Evolutionary conservation across 495 filamentous ascomycete genomes (phyloP).

Genomic region (Niebla homalea): DNA sequence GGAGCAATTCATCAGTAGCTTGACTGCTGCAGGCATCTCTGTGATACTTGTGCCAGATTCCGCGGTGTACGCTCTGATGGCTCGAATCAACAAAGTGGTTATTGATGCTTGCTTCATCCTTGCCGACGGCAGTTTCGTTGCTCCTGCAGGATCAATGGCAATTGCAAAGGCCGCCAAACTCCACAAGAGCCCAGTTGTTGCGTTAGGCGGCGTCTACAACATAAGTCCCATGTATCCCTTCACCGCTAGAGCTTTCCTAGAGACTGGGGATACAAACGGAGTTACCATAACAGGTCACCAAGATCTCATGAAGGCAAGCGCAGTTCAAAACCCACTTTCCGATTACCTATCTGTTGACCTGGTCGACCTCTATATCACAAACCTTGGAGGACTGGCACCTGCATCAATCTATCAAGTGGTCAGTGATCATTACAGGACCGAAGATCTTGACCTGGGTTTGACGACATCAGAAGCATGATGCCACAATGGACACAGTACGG

Average conservation of each 20-base stretch:
- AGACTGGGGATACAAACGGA: slow-evolving; percentile 64
- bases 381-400: slow-evolving; percentile 70
- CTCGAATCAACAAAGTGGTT: slow-evolving; percentile 86
- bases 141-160: slow-evolving; percentile 60
- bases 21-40: slow-evolving; percentile 62
- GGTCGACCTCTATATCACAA: slow-evolving; percentile 83
- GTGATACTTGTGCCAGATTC: slow-evolving; percentile 74
- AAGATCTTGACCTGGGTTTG: slow-evolving; percentile 46
- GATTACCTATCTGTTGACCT: slow-evolving; percentile 74
- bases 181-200: slow-evolving; percentile 68
- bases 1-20: slow-evolving; percentile 56
- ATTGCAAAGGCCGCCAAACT: slow-evolving; percentile 73
- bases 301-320: slow-evolving; percentile 57
- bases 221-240: slow-evolving; percentile 79
- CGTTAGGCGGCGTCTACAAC: slow-evolving; percentile 77
- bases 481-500: background rate
- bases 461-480: background rate
- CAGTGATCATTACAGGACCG: slow-evolving; percentile 70
- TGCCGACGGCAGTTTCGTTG: slow-evolving; percentile 72
- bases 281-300: slow-evolving; percentile 64
- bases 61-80: slow-evolving; percentile 81
- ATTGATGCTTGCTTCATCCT: slow-evolving; percentile 73
- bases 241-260: slow-evolving; percentile 60
- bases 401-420: slow-evolving; percentile 72
- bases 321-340: slow-evolving; percentile 66